A percentile compares a stretch with the other conserved stretches of the same genome.
phyloP scores from a whole-genome alignment of 805 yeast species.

The Myxozyma geophila region DNA sequence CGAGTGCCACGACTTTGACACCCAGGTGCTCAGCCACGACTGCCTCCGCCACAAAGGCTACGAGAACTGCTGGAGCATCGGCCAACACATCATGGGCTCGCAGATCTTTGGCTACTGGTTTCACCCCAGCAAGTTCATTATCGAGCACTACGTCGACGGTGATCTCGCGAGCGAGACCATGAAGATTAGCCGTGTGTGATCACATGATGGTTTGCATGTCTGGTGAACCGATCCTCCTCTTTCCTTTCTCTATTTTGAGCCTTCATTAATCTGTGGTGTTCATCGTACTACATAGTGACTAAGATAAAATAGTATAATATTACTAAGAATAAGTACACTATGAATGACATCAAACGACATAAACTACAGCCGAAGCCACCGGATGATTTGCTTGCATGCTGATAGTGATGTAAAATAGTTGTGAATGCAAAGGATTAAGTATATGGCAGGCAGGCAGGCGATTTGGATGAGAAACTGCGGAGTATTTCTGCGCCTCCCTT shows the following conservation, averaged over 20 bases:
- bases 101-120: conserved; percentile 11
- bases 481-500: no score
- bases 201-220: conserved; percentile 8
- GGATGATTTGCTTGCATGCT: no score
- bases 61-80: conserved; percentile 8
- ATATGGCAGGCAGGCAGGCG: no score
- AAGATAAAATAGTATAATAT: no score
- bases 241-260: neutral
- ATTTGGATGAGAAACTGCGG: no score
- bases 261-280: neutral
- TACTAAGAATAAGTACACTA: no score
- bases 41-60: conserved; percentile 11
- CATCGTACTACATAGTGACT: no score
- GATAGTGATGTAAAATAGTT: no score
- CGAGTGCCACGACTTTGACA: conserved; percentile 6
- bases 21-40: conserved; percentile 11
- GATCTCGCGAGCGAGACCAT: neutral
- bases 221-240: neutral
- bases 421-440: no score
- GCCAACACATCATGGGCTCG: conserved; percentile 1
- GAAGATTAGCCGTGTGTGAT: neutral
- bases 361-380: no score
- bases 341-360: no score
- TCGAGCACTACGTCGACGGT: conserved; percentile 10
- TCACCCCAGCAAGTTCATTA: conserved; percentile 1